phyloP scores from a whole-genome alignment of 2,329 filamentous ascomycete species.

The Fusarium nanum region DNA sequence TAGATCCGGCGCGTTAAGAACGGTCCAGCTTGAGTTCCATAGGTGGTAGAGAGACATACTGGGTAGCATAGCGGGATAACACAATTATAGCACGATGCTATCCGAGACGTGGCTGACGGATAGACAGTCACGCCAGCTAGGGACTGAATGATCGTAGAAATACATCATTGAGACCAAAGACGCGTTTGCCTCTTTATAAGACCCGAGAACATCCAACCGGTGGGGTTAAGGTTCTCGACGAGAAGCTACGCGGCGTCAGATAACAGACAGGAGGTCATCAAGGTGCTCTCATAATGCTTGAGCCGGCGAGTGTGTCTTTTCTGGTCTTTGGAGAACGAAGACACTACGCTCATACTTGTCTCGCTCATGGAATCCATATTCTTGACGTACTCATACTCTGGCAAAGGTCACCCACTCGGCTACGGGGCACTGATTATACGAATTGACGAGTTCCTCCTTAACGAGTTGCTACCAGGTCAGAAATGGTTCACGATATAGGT shows the following conservation, averaged over 20 bases:
- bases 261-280: constrained; percentile 23
- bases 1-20: not conserved
- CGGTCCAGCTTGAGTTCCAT: not conserved
- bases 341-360: not conserved
- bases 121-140: not conserved
- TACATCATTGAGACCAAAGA: not conserved
- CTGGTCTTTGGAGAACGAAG: not conserved
- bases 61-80: not conserved
- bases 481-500: not conserved
- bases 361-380: not conserved
- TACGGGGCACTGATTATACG: not conserved
- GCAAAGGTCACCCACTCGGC: not conserved
- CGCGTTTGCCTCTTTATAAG: constrained; percentile 18
- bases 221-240: constrained; percentile 14
- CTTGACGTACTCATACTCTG: not conserved
- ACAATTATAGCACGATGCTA: not conserved
- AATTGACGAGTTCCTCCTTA: not conserved
- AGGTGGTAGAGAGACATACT: not conserved
- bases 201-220: not conserved
- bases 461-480: not conserved
- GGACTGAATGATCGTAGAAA: not conserved
- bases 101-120: not conserved
- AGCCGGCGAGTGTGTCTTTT: not conserved
- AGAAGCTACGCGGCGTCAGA: constrained; percentile 11
- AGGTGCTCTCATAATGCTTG: constrained; percentile 4